Conservation (phyloP, 2,329 filamentous ascomycete genomes). For the Botrytis galanthina region DNA sequence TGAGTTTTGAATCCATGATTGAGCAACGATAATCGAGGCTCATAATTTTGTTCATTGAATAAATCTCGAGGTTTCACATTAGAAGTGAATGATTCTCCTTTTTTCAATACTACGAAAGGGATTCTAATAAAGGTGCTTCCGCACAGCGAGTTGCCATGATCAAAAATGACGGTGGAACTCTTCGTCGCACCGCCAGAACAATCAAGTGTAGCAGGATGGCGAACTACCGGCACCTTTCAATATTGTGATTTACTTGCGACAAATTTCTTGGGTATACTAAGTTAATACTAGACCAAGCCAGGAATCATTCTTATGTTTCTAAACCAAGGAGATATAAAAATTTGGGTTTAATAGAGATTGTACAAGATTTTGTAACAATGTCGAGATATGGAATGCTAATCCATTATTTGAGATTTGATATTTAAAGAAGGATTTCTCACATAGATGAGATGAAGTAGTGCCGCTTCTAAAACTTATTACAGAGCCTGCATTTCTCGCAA, state of each 20-base stretch:
- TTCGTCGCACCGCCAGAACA: not conserved
- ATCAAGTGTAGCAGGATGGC: not conserved
- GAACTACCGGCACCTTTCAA: not conserved
- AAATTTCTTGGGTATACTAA: not conserved
- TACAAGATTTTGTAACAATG: not conserved
- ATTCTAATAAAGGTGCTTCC: not conserved
- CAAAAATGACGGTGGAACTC: not conserved
- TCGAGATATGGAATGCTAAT: not conserved
- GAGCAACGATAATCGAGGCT: not conserved
- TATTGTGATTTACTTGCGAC: fast-evolving
- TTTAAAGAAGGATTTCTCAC: fast-evolving
- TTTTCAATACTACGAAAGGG: fast-evolving
- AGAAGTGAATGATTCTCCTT: fast-evolving
- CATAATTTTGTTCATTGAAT: fast-evolving
- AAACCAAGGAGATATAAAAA: not conserved
- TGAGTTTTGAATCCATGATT: fast-evolving
- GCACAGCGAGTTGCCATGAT: fast-evolving
- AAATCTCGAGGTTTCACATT: not conserved
- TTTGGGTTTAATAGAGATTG: not conserved
- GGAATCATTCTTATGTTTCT: not conserved
- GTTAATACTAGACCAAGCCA: fast-evolving
- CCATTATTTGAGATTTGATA: not conserved
- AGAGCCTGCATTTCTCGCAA: not conserved
- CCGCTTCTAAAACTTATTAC: not conserved
- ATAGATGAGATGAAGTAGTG: not conserved